phyloP scores from a whole-genome alignment of 208 protist genomes.

The Naegleria lovaniensis region DNA sequence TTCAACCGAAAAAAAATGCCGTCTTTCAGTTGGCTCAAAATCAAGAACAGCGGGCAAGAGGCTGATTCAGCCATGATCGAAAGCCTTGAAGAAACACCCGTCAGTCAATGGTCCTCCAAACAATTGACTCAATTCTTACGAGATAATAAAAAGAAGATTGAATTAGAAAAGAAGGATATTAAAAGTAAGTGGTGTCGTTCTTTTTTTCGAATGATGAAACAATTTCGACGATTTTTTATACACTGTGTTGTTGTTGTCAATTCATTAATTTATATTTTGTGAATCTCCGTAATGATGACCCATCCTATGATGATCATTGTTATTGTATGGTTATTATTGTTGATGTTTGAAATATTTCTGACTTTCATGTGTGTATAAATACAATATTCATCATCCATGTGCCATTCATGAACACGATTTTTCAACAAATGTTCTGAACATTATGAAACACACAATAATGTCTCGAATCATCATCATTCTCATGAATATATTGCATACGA shows the following conservation, averaged over 20 bases:
- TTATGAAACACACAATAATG: too few relatives aligned
- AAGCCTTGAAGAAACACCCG: background rate
- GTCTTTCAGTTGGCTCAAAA: background rate
- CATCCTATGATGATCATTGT: too few relatives aligned
- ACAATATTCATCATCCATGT: too few relatives aligned
- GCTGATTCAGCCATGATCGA: background rate
- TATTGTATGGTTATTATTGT: too few relatives aligned
- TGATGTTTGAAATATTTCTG: too few relatives aligned
- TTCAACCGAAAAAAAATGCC: background rate
- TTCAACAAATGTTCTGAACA: too few relatives aligned
- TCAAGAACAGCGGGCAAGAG: background rate
- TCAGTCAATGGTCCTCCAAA: background rate
- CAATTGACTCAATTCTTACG: background rate
- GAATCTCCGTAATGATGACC: background rate
- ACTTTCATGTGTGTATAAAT: too few relatives aligned
- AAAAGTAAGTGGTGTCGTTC: background rate
- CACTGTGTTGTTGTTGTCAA: background rate
- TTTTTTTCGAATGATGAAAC: too few relatives aligned
- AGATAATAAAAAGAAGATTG: background rate
- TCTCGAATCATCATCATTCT: too few relatives aligned
- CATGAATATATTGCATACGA: too few relatives aligned
- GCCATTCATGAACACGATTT: too few relatives aligned
- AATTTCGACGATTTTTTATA: background rate
- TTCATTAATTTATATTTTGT: background rate
- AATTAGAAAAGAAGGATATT: slow-evolving; percentile 4